Evolutionary conservation across 495 filamentous ascomycete species (phyloP).

Genomic region (Daldinia bambusicola): DNA sequence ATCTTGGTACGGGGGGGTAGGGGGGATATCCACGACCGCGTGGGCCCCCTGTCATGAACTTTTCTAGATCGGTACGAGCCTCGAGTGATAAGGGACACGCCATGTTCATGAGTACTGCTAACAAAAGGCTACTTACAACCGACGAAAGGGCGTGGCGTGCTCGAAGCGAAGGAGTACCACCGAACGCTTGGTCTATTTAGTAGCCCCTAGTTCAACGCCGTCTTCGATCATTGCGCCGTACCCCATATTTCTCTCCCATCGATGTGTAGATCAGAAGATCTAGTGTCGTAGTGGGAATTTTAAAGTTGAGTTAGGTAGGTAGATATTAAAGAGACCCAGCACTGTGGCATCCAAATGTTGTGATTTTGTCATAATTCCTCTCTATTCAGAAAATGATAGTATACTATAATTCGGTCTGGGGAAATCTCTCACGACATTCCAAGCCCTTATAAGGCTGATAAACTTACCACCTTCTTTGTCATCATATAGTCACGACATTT

Average conservation of each 20-base stretch:
- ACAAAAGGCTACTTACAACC: neutral
- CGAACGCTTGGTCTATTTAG: slow-evolving; percentile 17
- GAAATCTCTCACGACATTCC: neutral
- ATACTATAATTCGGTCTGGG: slow-evolving; percentile 2
- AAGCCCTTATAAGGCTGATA: neutral
- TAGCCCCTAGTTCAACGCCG: slow-evolving; percentile 12
- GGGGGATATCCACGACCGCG: slow-evolving; percentile 20
- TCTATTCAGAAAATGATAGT: neutral
- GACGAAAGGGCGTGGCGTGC: slow-evolving; percentile 4
- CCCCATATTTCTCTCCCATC: slow-evolving; percentile 24
- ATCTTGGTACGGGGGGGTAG: slow-evolving; percentile 27
- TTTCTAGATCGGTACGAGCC: slow-evolving; percentile 14
- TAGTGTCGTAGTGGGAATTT: slow-evolving; percentile 1
- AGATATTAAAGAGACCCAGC: slow-evolving; percentile 18
- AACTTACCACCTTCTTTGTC: neutral
- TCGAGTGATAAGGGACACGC: neutral
- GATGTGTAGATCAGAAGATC: slow-evolving; percentile 25
- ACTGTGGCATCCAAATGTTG: neutral
- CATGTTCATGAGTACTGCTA: slow-evolving; percentile 5
- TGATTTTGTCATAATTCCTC: neutral
- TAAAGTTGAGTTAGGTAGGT: neutral
- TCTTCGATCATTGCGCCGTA: slow-evolving; percentile 14
- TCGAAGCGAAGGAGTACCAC: slow-evolving; percentile 13
- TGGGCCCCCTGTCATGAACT: slow-evolving; percentile 6
- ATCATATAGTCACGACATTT: neutral